These are phyloP conservation scores for Colletotrichum sp. DNA, from an alignment of 2,329 filamentous ascomycete species.

Conservation along the genomic window DNA sequence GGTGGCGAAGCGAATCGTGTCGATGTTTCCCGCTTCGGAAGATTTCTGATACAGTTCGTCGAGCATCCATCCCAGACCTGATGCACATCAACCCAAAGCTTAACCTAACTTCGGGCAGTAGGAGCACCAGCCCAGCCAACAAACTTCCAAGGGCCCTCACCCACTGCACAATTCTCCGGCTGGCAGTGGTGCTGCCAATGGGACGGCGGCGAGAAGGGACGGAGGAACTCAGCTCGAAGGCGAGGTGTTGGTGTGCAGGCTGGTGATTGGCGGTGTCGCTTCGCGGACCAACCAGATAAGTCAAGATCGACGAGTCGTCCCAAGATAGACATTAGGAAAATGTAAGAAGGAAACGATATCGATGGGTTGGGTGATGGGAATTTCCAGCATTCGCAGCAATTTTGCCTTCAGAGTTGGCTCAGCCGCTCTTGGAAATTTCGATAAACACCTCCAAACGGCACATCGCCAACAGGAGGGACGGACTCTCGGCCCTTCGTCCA, in stretches of 20 bases:
- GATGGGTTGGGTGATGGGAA: neutral
- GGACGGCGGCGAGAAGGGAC: neutral
- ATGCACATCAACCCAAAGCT: conserved; percentile 1
- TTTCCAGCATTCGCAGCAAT: neutral
- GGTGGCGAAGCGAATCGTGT: conserved; percentile 6
- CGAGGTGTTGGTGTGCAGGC: neutral
- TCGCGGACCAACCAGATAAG: neutral
- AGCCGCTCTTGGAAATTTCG: neutral
- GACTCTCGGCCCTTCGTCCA: neutral
- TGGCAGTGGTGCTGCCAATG: neutral
- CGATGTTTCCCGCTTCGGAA: neutral
- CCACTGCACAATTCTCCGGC: neutral
- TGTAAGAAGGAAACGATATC: neutral
- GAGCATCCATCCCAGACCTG: neutral
- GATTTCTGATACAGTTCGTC: neutral
- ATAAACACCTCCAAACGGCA: neutral
- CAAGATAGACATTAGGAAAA: neutral
- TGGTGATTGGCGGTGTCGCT: neutral
- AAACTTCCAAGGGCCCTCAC: neutral
- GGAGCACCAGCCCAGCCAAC: neutral
- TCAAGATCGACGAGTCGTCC: neutral
- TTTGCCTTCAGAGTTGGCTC: neutral
- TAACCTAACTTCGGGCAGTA: neutral
- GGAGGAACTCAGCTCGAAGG: neutral
- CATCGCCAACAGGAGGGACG: neutral